Conservation (phyloP, 306 rosid genomes). For the Alnus glutinosa region DNA sequence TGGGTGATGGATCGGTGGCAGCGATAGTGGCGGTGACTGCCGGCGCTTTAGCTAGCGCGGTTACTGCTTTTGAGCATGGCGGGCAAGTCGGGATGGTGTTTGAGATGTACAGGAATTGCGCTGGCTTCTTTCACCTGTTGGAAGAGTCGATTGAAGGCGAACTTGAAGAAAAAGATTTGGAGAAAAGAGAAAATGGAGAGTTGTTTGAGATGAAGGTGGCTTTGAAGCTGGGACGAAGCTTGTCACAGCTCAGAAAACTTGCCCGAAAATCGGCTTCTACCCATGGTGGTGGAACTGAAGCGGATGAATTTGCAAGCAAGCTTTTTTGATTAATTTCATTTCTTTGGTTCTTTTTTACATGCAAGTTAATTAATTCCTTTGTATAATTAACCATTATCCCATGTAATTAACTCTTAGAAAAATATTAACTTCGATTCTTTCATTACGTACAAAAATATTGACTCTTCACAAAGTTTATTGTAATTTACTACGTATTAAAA, state of each 20-base stretch:
- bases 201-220: constrained; percentile 44
- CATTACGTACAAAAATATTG: neutral
- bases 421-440: neutral
- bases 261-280: constrained; percentile 39
- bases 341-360: neutral
- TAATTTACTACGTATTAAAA: too few species aligned
- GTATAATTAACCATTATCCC: too few species aligned
- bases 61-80: constrained; percentile 63
- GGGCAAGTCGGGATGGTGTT: constrained; percentile 65
- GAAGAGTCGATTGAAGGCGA: constrained; percentile 35
- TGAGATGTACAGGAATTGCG: constrained; percentile 47
- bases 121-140: constrained; percentile 34
- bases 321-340: constrained; percentile 14
- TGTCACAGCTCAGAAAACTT: constrained; percentile 40
- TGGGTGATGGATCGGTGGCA: constrained; percentile 36
- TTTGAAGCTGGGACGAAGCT: constrained; percentile 42
- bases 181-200: constrained; percentile 45
- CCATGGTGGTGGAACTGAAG: constrained; percentile 25
- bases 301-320: constrained; percentile 45
- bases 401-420: neutral
- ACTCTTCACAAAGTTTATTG: too few species aligned
- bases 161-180: constrained; percentile 33
- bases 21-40: constrained; percentile 47
- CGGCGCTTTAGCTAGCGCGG: constrained; percentile 51
- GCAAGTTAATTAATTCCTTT: too few species aligned